phyloP scores from a whole-genome alignment of 148 eudicot species.

The Chenopodium berlandieri region DNA sequence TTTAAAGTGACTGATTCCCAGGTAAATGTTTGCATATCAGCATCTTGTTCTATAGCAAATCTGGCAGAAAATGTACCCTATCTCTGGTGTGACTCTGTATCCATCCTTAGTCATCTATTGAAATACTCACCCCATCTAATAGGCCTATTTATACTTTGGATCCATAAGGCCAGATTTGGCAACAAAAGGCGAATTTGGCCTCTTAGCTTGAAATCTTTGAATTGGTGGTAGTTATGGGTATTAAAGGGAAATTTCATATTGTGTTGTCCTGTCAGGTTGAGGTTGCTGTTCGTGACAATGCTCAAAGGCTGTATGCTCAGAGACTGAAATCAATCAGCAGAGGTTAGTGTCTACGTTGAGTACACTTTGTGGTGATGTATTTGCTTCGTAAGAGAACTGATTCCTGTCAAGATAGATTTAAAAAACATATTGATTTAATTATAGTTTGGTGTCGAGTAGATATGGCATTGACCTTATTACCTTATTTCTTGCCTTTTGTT shows the following conservation, averaged over 20 bases:
- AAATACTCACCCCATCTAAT: background rate
- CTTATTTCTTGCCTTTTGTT: background rate
- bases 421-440: background rate
- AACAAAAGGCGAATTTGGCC: background rate
- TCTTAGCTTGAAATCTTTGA: background rate
- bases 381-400: background rate
- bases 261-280: slow-evolving; percentile 59
- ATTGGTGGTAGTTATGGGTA: background rate
- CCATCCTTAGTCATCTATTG: background rate
- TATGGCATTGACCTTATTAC: background rate
- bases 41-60: background rate
- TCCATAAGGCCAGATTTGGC: background rate
- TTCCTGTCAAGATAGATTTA: background rate
- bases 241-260: background rate
- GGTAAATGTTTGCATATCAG: slow-evolving; percentile 30
- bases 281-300: slow-evolving; percentile 96
- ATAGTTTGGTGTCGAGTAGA: background rate
- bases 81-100: background rate
- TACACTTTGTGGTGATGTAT: background rate
- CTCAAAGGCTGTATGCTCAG: slow-evolving; percentile 77
- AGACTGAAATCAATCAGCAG: slow-evolving; percentile 61
- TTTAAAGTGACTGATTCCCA: slow-evolving; percentile 85
- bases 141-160: background rate
- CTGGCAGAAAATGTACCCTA: background rate
- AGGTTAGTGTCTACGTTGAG: slow-evolving; percentile 42